Evolutionary conservation across 768 basidiomycete genomes (phyloP).

Genomic region (Podaxis rugospora): DNA sequence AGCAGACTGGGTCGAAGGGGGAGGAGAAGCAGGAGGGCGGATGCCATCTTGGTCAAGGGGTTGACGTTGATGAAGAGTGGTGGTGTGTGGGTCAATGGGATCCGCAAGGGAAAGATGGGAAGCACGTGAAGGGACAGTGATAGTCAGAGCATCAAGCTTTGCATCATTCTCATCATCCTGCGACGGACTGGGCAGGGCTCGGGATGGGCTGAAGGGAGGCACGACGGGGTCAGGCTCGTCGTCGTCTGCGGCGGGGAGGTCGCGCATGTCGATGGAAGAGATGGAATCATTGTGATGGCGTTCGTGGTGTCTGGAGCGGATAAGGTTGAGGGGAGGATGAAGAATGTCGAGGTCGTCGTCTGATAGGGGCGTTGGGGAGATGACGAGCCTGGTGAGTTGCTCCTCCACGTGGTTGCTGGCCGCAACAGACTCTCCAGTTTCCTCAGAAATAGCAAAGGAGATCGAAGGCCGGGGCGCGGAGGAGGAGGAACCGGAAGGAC

Average conservation of each 20-base stretch:
- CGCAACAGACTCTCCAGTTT: slow-evolving; percentile 5
- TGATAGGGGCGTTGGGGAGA: slow-evolving; percentile 23
- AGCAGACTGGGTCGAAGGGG: background rate
- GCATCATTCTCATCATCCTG: slow-evolving; percentile 16
- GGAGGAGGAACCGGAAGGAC: slow-evolving; percentile 17
- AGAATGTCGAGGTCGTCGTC: slow-evolving; percentile 24
- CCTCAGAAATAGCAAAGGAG: slow-evolving; percentile 24
- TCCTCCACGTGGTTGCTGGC: background rate
- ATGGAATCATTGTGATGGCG: slow-evolving; percentile 30
- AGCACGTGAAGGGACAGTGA: slow-evolving; percentile 10
- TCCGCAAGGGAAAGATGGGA: slow-evolving; percentile 23
- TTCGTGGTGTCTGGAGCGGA: slow-evolving; percentile 2
- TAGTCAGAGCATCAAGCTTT: slow-evolving; percentile 2
- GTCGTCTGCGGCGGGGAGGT: slow-evolving; percentile 18
- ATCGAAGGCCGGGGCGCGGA: slow-evolving; percentile 20
- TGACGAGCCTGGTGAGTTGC: slow-evolving; percentile 18
- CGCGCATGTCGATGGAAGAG: slow-evolving; percentile 32
- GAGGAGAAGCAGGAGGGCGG: background rate
- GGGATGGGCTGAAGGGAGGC: slow-evolving; percentile 5
- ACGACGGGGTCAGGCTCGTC: slow-evolving; percentile 3
- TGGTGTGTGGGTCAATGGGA: slow-evolving; percentile 24
- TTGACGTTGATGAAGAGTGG: background rate
- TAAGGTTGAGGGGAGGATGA: slow-evolving; percentile 10
- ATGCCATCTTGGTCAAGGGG: slow-evolving; percentile 12
- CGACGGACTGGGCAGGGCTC: background rate